phyloP scores from a whole-genome alignment of 371 early-diverging fungal genomes.

The Circinella minor region DNA sequence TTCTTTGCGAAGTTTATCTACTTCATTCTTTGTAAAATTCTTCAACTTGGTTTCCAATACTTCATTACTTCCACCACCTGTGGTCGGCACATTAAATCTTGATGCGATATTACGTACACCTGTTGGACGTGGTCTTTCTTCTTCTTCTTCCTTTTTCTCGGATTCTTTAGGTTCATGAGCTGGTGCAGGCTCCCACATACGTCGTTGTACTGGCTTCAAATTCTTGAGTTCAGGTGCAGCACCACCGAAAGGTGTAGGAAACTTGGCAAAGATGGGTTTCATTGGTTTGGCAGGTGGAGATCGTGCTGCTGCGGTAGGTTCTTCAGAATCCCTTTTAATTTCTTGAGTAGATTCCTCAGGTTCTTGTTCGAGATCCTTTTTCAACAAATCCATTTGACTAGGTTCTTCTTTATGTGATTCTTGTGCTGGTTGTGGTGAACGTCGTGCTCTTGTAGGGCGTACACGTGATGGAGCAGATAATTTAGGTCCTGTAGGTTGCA shows the following conservation, averaged over 20 bases:
- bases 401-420: conserved; percentile 30
- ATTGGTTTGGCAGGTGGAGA: conserved; percentile 60
- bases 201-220: conserved; percentile 48
- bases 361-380: conserved; percentile 41
- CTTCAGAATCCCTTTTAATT: conserved; percentile 20
- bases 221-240: conserved; percentile 43
- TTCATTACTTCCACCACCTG: conserved; percentile 38
- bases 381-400: conserved; percentile 49
- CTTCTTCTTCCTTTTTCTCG: conserved; percentile 26
- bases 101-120: conserved; percentile 61
- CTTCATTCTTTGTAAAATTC: conserved; percentile 62
- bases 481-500: conserved; percentile 50
- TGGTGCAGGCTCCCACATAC: conserved; percentile 46
- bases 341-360: conserved; percentile 21
- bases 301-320: conserved; percentile 25
- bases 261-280: conserved; percentile 70
- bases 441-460: conserved; percentile 30
- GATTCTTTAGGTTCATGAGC: conserved; percentile 21
- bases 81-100: conserved; percentile 55
- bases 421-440: conserved; percentile 37
- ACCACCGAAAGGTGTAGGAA: conserved; percentile 66
- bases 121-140: conserved; percentile 41
- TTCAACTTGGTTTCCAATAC: conserved; percentile 62
- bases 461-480: conserved; percentile 40
- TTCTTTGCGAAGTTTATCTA: conserved; percentile 58